These are phyloP conservation scores for Diaporthe ampelina DNA, from an alignment of 2,329 filamentous ascomycete species.

Conservation along the genomic window DNA sequence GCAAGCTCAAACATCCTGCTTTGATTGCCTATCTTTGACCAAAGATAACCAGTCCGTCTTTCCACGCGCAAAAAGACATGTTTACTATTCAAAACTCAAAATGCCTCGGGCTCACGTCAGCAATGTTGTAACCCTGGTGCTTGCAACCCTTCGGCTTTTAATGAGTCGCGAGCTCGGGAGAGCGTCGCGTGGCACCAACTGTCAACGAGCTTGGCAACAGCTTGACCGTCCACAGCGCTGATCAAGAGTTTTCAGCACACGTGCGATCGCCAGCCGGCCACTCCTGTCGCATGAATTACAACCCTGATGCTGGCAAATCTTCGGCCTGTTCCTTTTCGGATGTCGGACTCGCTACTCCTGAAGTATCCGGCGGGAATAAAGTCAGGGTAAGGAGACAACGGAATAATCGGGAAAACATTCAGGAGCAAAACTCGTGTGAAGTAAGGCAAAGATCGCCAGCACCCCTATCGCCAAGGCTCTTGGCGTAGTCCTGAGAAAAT, in stretches of 20 bases:
- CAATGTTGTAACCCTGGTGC: background rate
- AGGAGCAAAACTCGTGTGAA: background rate
- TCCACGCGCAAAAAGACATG: too few relatives aligned
- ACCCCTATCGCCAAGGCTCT: slow-evolving; percentile 33
- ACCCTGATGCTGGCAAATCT: background rate
- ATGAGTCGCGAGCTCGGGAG: slow-evolving; percentile 17
- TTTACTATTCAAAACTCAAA: too few relatives aligned
- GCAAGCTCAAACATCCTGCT: too few relatives aligned
- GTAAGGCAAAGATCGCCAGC: slow-evolving; percentile 25
- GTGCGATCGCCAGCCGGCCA: background rate
- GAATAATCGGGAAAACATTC: slow-evolving; percentile 10
- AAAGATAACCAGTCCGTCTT: too few relatives aligned
- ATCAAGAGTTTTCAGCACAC: background rate
- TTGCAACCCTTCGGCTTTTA: slow-evolving; percentile 5
- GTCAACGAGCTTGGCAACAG: slow-evolving; percentile 1
- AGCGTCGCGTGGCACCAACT: slow-evolving; percentile 6
- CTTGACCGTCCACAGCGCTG: background rate
- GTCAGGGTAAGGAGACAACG: background rate
- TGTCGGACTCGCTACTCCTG: slow-evolving; percentile 18
- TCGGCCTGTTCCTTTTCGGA: background rate
- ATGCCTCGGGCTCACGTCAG: too few relatives aligned
- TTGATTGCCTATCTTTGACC: too few relatives aligned
- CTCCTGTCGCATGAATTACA: background rate
- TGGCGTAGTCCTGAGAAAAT: slow-evolving; percentile 32
- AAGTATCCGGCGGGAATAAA: background rate